Evolutionary conservation across 2,329 filamentous ascomycete species (phyloP).

Genomic region (Exophiala viscosa): DNA sequence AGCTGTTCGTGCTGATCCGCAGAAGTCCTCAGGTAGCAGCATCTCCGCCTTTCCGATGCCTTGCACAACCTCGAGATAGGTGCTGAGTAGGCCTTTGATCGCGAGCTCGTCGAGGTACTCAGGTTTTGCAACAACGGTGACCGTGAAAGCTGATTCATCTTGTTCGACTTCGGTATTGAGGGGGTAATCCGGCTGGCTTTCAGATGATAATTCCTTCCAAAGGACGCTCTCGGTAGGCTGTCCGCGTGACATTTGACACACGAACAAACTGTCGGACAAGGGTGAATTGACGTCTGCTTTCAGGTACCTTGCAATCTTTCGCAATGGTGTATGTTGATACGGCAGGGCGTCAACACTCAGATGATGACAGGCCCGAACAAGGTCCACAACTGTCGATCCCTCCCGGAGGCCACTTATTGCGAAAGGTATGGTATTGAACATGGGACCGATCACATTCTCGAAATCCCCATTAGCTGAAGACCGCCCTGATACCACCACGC

Average conservation of each 20-base stretch:
- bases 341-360: constrained; percentile 66
- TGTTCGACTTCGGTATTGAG: constrained; percentile 72
- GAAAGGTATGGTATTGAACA: constrained; percentile 88
- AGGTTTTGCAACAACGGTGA: constrained; percentile 60
- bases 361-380: constrained; percentile 63
- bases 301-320: constrained; percentile 78
- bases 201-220: constrained; percentile 55
- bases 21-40: constrained; percentile 11
- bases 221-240: constrained; percentile 34
- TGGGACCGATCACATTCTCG: constrained; percentile 69
- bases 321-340: constrained; percentile 74
- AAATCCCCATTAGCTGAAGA: constrained; percentile 64
- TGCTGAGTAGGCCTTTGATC: constrained; percentile 40
- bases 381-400: constrained; percentile 54
- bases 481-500: constrained; percentile 75
- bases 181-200: constrained; percentile 62
- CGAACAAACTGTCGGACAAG: constrained; percentile 77
- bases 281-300: constrained; percentile 51
- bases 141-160: constrained; percentile 44
- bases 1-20: not conserved
- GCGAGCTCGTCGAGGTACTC: constrained; percentile 37
- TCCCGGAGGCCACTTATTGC: constrained; percentile 44
- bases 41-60: constrained; percentile 2
- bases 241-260: constrained; percentile 62
- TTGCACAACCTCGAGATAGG: constrained; percentile 34